A percentile compares a stretch with the other conserved stretches of the same genome.
phyloP scores from a whole-genome alignment of 495 filamentous ascomycete genomes.

The Parathielavia appendiculata region DNA sequence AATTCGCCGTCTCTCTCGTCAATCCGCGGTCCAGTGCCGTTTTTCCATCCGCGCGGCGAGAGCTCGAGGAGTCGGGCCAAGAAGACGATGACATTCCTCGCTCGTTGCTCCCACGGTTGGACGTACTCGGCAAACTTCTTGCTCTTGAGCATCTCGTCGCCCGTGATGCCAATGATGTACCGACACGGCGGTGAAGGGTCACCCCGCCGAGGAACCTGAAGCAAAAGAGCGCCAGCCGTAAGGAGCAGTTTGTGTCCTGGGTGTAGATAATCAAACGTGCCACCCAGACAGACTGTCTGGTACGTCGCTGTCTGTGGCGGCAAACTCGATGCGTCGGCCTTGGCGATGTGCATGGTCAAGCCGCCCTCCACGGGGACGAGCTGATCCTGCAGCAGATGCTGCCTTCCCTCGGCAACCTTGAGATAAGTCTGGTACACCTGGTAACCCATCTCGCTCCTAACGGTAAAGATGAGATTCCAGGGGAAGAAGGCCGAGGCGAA shows the following conservation, averaged over 20 bases:
- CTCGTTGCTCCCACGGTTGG: slow-evolving; percentile 71
- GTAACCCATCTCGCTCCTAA: slow-evolving; percentile 54
- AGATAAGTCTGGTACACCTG: slow-evolving; percentile 40
- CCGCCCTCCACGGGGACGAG: slow-evolving; percentile 46
- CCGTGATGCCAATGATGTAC: slow-evolving; percentile 81
- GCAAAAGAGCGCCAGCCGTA: slow-evolving; percentile 71
- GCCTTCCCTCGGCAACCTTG: slow-evolving; percentile 41
- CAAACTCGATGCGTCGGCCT: slow-evolving; percentile 6
- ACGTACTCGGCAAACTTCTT: slow-evolving; percentile 82
- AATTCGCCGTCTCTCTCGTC: slow-evolving; percentile 36
- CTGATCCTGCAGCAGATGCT: slow-evolving; percentile 41
- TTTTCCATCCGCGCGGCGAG: slow-evolving; percentile 38
- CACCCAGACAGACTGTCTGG: slow-evolving; percentile 68
- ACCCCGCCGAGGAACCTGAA: slow-evolving; percentile 47
- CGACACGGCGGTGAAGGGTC: slow-evolving; percentile 36
- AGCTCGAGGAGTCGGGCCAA: slow-evolving; percentile 62
- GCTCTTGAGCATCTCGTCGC: slow-evolving; percentile 74
- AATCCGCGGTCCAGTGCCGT: slow-evolving; percentile 14
- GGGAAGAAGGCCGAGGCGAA: slow-evolving; percentile 58
- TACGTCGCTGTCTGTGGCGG: slow-evolving; percentile 28
- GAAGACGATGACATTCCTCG: slow-evolving; percentile 62
- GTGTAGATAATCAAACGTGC: slow-evolving; percentile 95
- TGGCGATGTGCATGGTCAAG: slow-evolving; percentile 35
- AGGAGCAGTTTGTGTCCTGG: slow-evolving; percentile 92
- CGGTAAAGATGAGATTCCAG: slow-evolving; percentile 68